Base-by-base conservation (phyloP, 1,284 basidiomycete species). In the Hemileia vastatrix region DNA sequence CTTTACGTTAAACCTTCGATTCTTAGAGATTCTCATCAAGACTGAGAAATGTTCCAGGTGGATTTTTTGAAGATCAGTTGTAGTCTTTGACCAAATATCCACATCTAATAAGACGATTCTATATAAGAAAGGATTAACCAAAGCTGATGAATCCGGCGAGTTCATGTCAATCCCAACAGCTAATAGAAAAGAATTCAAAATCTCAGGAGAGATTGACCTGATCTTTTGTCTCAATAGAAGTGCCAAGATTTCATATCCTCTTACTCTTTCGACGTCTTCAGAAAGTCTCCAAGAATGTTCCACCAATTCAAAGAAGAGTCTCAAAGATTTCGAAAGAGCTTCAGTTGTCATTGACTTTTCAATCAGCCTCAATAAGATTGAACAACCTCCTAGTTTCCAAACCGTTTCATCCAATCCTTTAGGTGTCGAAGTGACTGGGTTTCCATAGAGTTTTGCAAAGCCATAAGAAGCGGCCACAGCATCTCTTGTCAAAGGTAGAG, bases 31-130 rank as follows among this genome's bases (percentile, higher is more conserved):
- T 60, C 83, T 77, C 9, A 94, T 76, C 5, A 96, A 81, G 9
- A 82, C 84, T 1, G 80, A 76, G 71, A 95, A 91, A 72, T 95
- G 88, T 52, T 86, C 83, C 0, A 93, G 80, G 71, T 92, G 86
- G 15, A 84, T 81, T 2, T 79, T 79, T 71, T 90, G 87, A 24
- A 96, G 84, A 44, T 86, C 84, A 3, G 77, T 71, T 1, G 80
- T 78, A 0, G 88, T 84, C 24, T 78, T 81, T 0, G 88, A 83
- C 93, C 93, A 97, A 4, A 96, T 82, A 64, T 90, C 86, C 68
- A 95, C 89, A 71, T 95, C 90, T 2, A 96, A 82, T 0, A 89
- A 87, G 48, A 96, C 81, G 1, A 86, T 82, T 50, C 83, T 82
- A 72, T 94, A 95, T 1, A 89, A 89, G 1, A 87, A 80, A 1